Conservation (phyloP, 1,284 basidiomycete genomes). For the Athelia psychrophila region DNA sequence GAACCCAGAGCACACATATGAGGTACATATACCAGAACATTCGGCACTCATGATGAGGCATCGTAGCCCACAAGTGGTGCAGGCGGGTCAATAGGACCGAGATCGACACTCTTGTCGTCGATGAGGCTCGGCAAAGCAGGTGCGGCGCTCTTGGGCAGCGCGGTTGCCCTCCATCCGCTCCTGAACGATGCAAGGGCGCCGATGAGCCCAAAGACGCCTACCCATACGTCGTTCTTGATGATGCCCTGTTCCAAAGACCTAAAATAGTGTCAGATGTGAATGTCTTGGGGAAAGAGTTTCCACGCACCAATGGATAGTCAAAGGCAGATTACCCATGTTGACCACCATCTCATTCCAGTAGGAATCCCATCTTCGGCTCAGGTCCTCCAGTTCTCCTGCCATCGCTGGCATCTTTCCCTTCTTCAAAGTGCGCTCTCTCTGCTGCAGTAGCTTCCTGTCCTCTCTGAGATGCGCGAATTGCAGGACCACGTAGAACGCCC, state of each 20-base stretch:
- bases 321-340: slow-evolving; percentile 75
- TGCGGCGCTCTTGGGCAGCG: slow-evolving; percentile 35
- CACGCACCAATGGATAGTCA: slow-evolving; percentile 80
- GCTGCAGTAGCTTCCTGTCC: slow-evolving; percentile 56
- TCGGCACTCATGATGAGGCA: neutral
- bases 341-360: slow-evolving; percentile 73
- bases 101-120: neutral
- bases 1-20: neutral
- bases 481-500: slow-evolving; percentile 72
- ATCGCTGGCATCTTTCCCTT: slow-evolving; percentile 44
- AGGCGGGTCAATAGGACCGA: neutral
- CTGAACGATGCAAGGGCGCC: slow-evolving; percentile 66
- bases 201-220: slow-evolving; percentile 59
- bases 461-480: slow-evolving; percentile 71
- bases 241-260: slow-evolving; percentile 71
- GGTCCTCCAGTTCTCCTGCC: slow-evolving; percentile 50
- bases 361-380: slow-evolving; percentile 61
- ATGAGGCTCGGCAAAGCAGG: neutral
- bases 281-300: slow-evolving; percentile 1
- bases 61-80: neutral
- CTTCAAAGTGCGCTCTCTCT: slow-evolving; percentile 50
- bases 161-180: slow-evolving; percentile 74
- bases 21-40: neutral
- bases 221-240: slow-evolving; percentile 65
- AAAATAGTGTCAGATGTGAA: slow-evolving; percentile 3